Percentiles rank a stretch among this genome's conserved stretches.
phyloP scores from a whole-genome alignment of 768 basidiomycete species.

The Boletus sp. region DNA sequence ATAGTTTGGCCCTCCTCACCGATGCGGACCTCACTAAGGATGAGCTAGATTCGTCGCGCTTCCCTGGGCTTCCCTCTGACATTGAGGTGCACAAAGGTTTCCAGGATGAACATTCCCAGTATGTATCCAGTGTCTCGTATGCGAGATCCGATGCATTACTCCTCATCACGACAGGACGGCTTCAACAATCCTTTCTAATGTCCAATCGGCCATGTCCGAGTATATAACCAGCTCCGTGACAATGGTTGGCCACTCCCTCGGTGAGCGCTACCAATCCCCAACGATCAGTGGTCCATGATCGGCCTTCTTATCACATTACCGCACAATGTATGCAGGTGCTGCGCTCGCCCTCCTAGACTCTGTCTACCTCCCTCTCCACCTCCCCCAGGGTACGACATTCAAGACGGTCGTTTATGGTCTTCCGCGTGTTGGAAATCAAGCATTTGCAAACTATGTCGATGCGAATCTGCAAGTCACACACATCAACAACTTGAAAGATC shows the following conservation, averaged over 20 bases:
- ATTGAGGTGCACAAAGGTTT: slow-evolving; percentile 50
- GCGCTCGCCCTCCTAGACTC: slow-evolving; percentile 36
- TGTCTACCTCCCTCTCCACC: slow-evolving; percentile 35
- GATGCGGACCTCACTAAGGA: slow-evolving; percentile 36
- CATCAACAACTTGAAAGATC: slow-evolving; percentile 50
- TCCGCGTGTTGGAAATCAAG: slow-evolving; percentile 51
- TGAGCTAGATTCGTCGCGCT: slow-evolving; percentile 39
- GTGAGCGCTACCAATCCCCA: slow-evolving; percentile 19
- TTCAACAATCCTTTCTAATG: slow-evolving; percentile 37
- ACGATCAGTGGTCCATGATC: neutral
- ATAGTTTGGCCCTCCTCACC: slow-evolving; percentile 38
- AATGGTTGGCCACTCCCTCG: slow-evolving; percentile 43
- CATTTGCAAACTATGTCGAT: slow-evolving; percentile 57
- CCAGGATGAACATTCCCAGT: slow-evolving; percentile 42
- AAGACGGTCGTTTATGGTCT: slow-evolving; percentile 32
- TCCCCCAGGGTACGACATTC: slow-evolving; percentile 31
- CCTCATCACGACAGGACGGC: slow-evolving; percentile 42
- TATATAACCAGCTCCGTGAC: slow-evolving; percentile 39
- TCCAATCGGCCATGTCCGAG: slow-evolving; percentile 37
- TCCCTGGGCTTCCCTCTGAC: slow-evolving; percentile 42
- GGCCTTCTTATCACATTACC: neutral
- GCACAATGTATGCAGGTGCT: slow-evolving; percentile 22
- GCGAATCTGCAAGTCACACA: slow-evolving; percentile 42
- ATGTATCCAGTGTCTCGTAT: slow-evolving; percentile 5
- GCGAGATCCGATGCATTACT: neutral